Percentiles rank a stretch among this genome's conserved stretches.
Conservation (phyloP, 129 eudicot genomes). For the Kitagawia praeruptora region DNA sequence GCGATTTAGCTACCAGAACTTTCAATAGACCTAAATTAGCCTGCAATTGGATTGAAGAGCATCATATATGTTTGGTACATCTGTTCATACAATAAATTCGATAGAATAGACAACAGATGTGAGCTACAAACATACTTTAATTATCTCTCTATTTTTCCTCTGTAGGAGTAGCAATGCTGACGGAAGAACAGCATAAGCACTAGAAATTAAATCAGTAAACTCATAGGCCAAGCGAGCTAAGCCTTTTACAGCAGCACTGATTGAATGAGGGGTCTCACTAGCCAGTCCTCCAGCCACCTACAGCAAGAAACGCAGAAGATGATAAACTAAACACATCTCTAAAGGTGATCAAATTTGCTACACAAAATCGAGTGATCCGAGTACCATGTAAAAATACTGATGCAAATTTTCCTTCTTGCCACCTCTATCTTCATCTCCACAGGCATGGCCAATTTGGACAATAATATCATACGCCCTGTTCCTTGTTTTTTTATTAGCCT, state of each 20-base stretch:
- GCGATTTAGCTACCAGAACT: conserved; percentile 94
- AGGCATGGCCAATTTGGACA: conserved; percentile 93
- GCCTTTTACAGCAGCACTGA: conserved; percentile 92
- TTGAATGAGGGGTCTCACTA: conserved; percentile 94
- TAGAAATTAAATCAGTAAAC: conserved; percentile 79
- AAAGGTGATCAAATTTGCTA: not conserved
- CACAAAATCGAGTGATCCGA: not conserved
- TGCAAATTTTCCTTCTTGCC: conserved; percentile 62
- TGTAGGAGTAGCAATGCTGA: conserved; percentile 66
- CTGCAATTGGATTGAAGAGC: conserved; percentile 26
- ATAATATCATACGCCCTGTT: conserved; percentile 92
- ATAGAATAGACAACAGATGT: not conserved
- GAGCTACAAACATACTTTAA: conserved; percentile 37
- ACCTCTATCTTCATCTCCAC: conserved; percentile 66
- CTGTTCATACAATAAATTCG: not conserved
- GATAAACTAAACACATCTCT: not conserved
- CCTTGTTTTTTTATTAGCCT: conserved; percentile 91
- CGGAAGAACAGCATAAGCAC: conserved; percentile 74
- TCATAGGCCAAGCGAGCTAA: conserved; percentile 97
- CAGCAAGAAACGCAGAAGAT: not conserved
- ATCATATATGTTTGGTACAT: conserved; percentile 8
- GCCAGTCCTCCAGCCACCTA: conserved; percentile 92
- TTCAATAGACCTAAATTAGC: conserved; percentile 88
- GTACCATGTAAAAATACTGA: conserved; percentile 73
- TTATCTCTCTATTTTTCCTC: conserved; percentile 82